These are phyloP conservation scores for Curvularia sp. DNA, from an alignment of 2,329 filamentous ascomycete genomes.

Conservation along the genomic window DNA sequence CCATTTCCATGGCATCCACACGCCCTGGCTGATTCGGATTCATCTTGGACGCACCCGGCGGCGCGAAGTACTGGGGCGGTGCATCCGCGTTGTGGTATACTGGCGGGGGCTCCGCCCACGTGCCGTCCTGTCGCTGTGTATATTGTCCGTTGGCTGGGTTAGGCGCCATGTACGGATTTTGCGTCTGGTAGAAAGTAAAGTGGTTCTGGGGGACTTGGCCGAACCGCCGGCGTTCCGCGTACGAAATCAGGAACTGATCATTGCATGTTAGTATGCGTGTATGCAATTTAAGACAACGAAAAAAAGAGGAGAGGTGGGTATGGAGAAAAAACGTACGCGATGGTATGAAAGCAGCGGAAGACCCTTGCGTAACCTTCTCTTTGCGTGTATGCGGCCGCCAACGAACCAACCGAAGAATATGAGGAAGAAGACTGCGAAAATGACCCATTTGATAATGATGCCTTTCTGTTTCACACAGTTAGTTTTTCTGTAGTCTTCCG, in stretches of 20 bases:
- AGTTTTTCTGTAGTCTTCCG: slow-evolving; percentile 1
- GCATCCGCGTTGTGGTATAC: slow-evolving; percentile 45
- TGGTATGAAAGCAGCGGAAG: slow-evolving; percentile 73
- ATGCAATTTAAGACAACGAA: neutral
- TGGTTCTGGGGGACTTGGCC: slow-evolving; percentile 47
- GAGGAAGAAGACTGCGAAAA: slow-evolving; percentile 69
- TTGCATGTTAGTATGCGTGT: neutral
- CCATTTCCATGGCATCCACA: slow-evolving; percentile 36
- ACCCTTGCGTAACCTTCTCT: slow-evolving; percentile 69
- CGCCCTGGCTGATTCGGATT: slow-evolving; percentile 30
- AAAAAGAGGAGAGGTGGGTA: neutral
- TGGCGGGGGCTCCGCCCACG: slow-evolving; percentile 45
- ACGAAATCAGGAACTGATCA: slow-evolving; percentile 55
- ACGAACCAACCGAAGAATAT: slow-evolving; percentile 69
- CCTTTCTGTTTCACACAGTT: slow-evolving; percentile 59
- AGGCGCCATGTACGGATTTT: slow-evolving; percentile 25
- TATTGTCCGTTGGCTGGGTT: slow-evolving; percentile 23
- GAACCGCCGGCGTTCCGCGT: slow-evolving; percentile 45
- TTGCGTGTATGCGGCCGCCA: slow-evolving; percentile 74
- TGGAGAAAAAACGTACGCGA: slow-evolving; percentile 50
- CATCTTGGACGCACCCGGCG: slow-evolving; percentile 42
- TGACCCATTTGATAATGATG: slow-evolving; percentile 72
- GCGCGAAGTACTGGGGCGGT: slow-evolving; percentile 47
- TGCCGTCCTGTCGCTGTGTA: slow-evolving; percentile 39
- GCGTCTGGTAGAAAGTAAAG: slow-evolving; percentile 51